Evolutionary conservation across 345 rosid genomes (phyloP).

Genomic region (Dipteronia sinensis): DNA sequence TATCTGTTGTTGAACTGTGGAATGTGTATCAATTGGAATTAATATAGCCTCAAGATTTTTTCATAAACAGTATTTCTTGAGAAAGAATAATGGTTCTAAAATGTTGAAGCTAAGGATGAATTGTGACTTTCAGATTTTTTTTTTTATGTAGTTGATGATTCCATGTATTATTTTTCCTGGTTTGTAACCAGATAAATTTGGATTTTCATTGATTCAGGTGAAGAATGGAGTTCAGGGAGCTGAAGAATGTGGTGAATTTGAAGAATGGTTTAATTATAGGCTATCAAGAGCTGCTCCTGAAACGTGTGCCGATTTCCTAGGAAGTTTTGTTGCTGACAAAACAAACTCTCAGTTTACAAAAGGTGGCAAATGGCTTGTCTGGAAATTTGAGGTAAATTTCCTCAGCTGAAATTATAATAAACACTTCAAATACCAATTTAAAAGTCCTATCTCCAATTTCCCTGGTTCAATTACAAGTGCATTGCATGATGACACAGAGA

Average conservation of each 20-base stretch:
- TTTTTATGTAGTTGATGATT: too few species aligned
- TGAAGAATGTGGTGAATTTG: slow-evolving; percentile 82
- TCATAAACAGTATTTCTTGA: too few species aligned
- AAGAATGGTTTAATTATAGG: slow-evolving; percentile 98
- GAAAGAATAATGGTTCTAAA: not conserved
- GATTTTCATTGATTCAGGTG: slow-evolving; percentile 48
- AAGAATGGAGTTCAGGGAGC: slow-evolving; percentile 84
- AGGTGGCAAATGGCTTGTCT: slow-evolving; percentile 98
- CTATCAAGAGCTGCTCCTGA: slow-evolving; percentile 97
- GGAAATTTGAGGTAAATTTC: slow-evolving; percentile 90
- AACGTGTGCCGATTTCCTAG: slow-evolving; percentile 90
- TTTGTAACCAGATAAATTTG: not conserved
- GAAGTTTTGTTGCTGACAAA: slow-evolving; percentile 82
- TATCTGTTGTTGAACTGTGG: not conserved
- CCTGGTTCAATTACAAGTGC: not conserved
- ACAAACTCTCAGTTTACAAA: slow-evolving; percentile 59
- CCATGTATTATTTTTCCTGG: not conserved
- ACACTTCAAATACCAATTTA: slow-evolving; percentile 1
- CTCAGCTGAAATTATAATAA: slow-evolving; percentile 2
- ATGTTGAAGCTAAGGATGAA: not conserved
- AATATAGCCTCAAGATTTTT: too few species aligned
- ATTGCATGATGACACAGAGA: not conserved
- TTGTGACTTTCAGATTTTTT: not conserved
- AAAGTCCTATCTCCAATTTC: slow-evolving; percentile 7
- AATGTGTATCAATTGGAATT: not conserved